A percentile compares a stretch with the other conserved stretches of the same genome.
Evolutionary conservation across 345 rosid genomes (phyloP).

Genomic region (Eucalyptus grandis): DNA sequence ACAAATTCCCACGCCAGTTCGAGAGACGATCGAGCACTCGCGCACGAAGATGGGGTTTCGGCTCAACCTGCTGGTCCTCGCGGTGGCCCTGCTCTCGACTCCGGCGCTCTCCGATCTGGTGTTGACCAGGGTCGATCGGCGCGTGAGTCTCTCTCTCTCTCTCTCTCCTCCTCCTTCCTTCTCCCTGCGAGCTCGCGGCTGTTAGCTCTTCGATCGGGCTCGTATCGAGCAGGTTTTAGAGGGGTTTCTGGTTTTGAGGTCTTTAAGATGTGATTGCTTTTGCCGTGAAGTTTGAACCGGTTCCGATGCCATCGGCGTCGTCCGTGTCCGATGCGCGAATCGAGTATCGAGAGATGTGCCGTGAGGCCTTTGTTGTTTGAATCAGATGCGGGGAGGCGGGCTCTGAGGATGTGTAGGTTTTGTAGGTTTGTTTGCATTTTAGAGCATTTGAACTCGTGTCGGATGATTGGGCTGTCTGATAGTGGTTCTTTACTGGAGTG

Average conservation of each 20-base stretch:
- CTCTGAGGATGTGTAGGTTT: background rate
- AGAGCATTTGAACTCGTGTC: background rate
- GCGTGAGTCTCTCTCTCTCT: constrained; percentile 28
- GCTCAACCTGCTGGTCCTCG: constrained; percentile 20
- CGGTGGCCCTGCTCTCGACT: constrained; percentile 27
- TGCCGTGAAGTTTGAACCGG: background rate
- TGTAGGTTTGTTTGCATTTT: background rate
- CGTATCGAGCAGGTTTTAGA: background rate
- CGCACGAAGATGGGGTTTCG: constrained; percentile 21
- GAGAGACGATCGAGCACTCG: background rate
- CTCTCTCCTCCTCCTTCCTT: background rate
- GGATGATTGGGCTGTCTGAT: background rate
- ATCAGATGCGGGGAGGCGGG: background rate
- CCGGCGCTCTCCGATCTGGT: constrained; percentile 71
- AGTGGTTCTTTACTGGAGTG: background rate
- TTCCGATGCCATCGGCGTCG: background rate
- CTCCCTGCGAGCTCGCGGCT: background rate
- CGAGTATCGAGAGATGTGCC: background rate
- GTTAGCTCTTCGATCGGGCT: background rate
- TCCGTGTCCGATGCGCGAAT: background rate
- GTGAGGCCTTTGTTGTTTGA: background rate
- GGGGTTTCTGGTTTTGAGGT: background rate
- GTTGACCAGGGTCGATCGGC: constrained; percentile 82
- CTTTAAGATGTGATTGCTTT: background rate
- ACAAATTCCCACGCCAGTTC: background rate